Base-by-base conservation (phyloP, 202 grass and related monocot species). In the Bolboschoenoplectus hybrid region DNA sequence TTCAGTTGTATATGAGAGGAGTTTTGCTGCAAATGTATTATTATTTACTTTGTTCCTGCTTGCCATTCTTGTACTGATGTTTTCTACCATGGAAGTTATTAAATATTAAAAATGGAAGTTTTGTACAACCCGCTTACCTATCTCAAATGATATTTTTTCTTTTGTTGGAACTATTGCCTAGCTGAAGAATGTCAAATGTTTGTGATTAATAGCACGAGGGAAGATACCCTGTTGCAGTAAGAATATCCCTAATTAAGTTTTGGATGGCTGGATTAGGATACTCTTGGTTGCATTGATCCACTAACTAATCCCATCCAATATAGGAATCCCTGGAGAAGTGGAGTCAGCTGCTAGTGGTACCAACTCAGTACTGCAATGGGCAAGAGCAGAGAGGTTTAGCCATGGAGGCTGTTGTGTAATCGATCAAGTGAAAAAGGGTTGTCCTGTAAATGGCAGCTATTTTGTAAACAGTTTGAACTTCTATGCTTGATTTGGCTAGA, bases 1-100 rank as follows among this genome's bases (percentile, higher is more conserved):
- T 50, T 77, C 56, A 16, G 73, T 77, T 77, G 49, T 34, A 77
- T 49, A 55, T 53, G 19, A 76, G 26, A 36, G 9, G 16, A 68
- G 66, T 68, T 34, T 2, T 20, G 5, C 10, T 36, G 26, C 26
- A 34, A 75, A 14, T 75, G 47, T 53, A 75, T 7, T 75, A 36
- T 51, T 55, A 13, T 69, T 43, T 74, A 53, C 47, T 47, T 53
- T 35, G 46, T 53, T 53, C 49, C 49, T 9, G 12, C 46, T 51
- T 34, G 72, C 17, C 4, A 1, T 55, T 36, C 12, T 53, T 46
- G 43, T 76, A 35, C 49, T 38, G 26, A 77, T 55, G 4, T 55
- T 77, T 76, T 56, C 10, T 75, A 32, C 71, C 10, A 74, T 51
- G 71, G 71, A 74, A 51, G 45, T 74, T 74, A 13, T 51, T 17